Evolutionary conservation across 768 basidiomycete species (phyloP).

Genomic region (Hygrophoropsis aurantiaca): DNA sequence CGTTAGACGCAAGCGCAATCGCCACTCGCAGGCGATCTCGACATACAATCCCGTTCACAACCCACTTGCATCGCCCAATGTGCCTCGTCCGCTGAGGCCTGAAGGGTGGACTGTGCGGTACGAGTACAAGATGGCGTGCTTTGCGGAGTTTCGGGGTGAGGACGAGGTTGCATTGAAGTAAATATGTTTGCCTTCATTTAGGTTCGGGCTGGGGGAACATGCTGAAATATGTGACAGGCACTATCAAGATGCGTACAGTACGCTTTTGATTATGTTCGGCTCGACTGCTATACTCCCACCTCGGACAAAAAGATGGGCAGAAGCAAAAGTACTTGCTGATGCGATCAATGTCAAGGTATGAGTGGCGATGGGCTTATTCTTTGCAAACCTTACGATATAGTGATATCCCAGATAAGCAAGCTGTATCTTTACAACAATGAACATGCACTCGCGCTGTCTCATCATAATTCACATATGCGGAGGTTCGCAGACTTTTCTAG

Average conservation of each 20-base stretch:
- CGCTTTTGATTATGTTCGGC: constrained; percentile 83
- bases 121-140: constrained; percentile 96
- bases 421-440: constrained; percentile 91
- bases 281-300: constrained; percentile 85
- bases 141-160: constrained; percentile 93
- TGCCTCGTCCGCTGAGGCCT: constrained; percentile 65
- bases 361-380: neutral
- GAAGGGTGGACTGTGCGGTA: constrained; percentile 97
- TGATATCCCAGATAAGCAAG: constrained; percentile 68
- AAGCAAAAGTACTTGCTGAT: constrained; percentile 95
- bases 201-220: constrained; percentile 6
- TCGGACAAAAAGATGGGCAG: constrained; percentile 96
- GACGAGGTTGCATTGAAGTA: constrained; percentile 91
- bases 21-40: constrained; percentile 63
- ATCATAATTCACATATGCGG: constrained; percentile 83
- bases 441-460: constrained; percentile 72
- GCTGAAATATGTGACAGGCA: constrained; percentile 52
- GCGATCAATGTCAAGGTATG: constrained; percentile 86
- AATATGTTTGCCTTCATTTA: too few relatives aligned
- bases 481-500: constrained; percentile 84
- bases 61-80: constrained; percentile 38
- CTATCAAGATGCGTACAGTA: constrained; percentile 91
- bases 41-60: constrained; percentile 35
- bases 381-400: neutral
- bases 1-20: constrained; percentile 84